Conservation (phyloP, 2,329 filamentous ascomycete species). For the Aureobasidium sp. region DNA sequence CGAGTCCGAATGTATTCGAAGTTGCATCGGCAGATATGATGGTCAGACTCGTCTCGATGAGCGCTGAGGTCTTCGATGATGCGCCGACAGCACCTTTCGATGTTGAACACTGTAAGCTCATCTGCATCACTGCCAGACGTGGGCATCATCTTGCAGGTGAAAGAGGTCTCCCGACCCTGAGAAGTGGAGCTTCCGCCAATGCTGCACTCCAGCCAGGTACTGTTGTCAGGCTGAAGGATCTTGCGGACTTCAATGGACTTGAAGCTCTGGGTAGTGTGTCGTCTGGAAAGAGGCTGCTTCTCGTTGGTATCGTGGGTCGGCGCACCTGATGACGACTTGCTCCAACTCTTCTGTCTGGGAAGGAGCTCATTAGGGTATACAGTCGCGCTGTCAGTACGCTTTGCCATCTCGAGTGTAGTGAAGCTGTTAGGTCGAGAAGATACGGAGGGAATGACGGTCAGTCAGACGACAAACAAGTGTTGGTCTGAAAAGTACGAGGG, state of each 20-base stretch:
- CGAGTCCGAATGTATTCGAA: background rate
- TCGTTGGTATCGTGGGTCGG: background rate
- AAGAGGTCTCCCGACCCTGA: background rate
- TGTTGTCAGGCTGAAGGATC: background rate
- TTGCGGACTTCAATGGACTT: background rate
- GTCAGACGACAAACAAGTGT: background rate
- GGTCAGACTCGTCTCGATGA: background rate
- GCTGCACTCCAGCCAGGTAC: background rate
- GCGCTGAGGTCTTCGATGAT: background rate
- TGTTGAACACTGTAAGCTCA: background rate
- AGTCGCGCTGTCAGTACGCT: background rate
- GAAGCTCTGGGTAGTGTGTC: background rate
- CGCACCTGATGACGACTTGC: background rate
- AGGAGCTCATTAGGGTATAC: background rate
- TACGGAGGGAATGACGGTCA: background rate
- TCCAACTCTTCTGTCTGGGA: background rate
- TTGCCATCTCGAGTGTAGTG: background rate
- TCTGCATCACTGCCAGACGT: background rate
- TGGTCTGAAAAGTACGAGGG: background rate
- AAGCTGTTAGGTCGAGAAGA: background rate
- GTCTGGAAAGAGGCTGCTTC: background rate
- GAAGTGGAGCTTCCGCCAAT: background rate
- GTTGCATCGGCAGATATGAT: background rate
- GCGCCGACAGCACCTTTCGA: background rate
- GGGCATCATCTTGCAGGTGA: background rate